Evolutionary conservation across 2,329 filamentous ascomycete genomes (phyloP).

Genomic region (Fusarium marasasianum): DNA sequence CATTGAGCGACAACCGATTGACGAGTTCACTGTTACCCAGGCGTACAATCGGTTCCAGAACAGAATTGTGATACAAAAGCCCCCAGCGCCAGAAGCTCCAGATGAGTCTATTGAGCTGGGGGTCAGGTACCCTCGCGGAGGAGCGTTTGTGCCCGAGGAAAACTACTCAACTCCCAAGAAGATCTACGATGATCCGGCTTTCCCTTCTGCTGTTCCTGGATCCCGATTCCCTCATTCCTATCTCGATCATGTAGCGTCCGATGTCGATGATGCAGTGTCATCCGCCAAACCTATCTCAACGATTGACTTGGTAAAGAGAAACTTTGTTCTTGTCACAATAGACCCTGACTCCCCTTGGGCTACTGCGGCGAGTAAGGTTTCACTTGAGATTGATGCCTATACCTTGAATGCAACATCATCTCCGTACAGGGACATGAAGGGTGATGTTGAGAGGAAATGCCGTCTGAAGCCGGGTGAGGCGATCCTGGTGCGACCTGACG

Average conservation of each 20-base stretch:
- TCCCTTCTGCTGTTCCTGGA: background rate
- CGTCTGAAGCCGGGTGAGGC: background rate
- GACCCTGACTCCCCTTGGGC: background rate
- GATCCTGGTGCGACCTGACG: background rate
- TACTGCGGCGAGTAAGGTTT: background rate
- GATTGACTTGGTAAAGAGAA: background rate
- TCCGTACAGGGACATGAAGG: background rate
- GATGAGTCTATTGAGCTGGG: background rate
- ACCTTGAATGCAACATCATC: background rate
- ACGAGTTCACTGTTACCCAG: background rate
- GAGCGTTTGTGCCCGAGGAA: background rate
- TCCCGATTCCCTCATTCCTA: background rate
- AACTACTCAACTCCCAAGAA: background rate
- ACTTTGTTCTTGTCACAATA: background rate
- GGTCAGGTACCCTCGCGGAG: background rate
- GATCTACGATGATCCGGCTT: background rate
- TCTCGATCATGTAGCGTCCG: background rate
- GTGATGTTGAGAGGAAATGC: background rate
- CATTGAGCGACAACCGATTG: background rate
- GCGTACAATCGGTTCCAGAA: background rate
- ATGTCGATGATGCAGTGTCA: accelerated
- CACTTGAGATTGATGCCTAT: background rate
- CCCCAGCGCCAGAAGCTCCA: background rate
- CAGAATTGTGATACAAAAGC: background rate
- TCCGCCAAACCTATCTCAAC: background rate